A percentile compares a stretch with the other conserved stretches of the same genome.
Evolutionary conservation across 176 grass and related monocot genomes (phyloP).

Genomic region (Echinochloa phyllopogon): DNA sequence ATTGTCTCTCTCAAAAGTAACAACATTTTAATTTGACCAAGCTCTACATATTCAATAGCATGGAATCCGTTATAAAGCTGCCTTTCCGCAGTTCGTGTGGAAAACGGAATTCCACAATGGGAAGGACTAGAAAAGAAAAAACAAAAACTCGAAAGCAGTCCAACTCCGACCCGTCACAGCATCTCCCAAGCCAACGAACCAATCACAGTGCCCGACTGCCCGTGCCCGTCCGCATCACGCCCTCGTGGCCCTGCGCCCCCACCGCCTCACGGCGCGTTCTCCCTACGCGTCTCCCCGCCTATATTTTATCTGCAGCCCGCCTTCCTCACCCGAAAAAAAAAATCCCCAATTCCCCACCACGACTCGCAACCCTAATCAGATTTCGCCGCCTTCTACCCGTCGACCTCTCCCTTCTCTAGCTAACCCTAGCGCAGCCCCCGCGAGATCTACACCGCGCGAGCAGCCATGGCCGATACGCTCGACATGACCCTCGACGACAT

Average conservation of each 20-base stretch:
- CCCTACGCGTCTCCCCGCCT: slow-evolving; percentile 37
- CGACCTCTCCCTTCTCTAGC: neutral
- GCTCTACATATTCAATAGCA: no score
- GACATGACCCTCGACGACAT: slow-evolving; percentile 97
- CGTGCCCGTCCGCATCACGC: slow-evolving; percentile 12
- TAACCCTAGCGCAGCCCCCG: slow-evolving; percentile 29
- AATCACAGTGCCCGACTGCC: no score
- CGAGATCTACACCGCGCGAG: slow-evolving; percentile 35
- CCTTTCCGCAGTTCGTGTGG: neutral
- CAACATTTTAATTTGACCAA: no score
- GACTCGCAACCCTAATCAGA: slow-evolving; percentile 51
- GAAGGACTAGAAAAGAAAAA: no score
- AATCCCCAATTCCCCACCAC: slow-evolving; percentile 29
- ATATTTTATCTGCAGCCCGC: slow-evolving; percentile 25
- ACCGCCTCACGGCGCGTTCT: slow-evolving; percentile 33
- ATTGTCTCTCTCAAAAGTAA: no score
- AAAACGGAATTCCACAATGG: neutral
- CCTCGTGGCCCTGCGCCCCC: slow-evolving; percentile 3
- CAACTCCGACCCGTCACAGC: no score
- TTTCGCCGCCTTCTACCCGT: slow-evolving; percentile 20
- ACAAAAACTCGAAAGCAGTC: no score
- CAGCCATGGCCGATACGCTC: slow-evolving; percentile 75
- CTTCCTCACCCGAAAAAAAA: slow-evolving; percentile 33
- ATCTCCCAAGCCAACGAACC: neutral
- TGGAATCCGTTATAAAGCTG: neutral